Base-by-base conservation (phyloP, 306 rosid species). In the Castanea mollissima region DNA sequence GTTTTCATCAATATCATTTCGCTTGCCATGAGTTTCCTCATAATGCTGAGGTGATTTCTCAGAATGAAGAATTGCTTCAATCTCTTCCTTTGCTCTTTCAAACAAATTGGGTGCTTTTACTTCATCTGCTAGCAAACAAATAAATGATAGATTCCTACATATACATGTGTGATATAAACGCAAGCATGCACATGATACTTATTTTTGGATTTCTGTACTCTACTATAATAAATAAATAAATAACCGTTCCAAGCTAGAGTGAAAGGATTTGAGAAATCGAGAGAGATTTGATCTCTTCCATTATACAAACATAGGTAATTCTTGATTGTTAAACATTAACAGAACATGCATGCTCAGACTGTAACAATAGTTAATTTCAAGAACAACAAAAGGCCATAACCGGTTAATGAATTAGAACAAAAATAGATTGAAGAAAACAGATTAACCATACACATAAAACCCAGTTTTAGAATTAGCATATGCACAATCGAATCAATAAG, bases 21-120 rank as follows among this genome's bases (percentile, higher is more conserved):
- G 71, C 78, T 74, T 2, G 23, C 92, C 97, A 67, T 85, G 89
- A 78, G 85, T 88, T 78, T 85, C 92, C 69, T 71, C 68, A 18
- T 78, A 81, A 57, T 49, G 76, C 3, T 56, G 71, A 73, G 71
- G 34, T 27, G 77, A 74, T 67, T 78, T 78, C 31, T 74, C 85
- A 16, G 55, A 16, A 68, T 74, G 55, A 38, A 62, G n/a, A 51
- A 34, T 59, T 78, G 77, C 79, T 51, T 7, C 76, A 73, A 73
- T 65, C 76, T 79, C 84, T 65, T 79, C 81, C 65, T 79, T 60
- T 27, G 71, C 63, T 76, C 82, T 76, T 32, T 56, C 80, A 62
- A 65, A 46, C 76, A 80, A 65, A 57, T 76, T 80, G 0, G 79
- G 79, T 23, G 77, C 73, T 72, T 83, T 71, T 49, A 55, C 73